Conservation (phyloP, 257 asterid species). For the Anisodus acutangulus region DNA sequence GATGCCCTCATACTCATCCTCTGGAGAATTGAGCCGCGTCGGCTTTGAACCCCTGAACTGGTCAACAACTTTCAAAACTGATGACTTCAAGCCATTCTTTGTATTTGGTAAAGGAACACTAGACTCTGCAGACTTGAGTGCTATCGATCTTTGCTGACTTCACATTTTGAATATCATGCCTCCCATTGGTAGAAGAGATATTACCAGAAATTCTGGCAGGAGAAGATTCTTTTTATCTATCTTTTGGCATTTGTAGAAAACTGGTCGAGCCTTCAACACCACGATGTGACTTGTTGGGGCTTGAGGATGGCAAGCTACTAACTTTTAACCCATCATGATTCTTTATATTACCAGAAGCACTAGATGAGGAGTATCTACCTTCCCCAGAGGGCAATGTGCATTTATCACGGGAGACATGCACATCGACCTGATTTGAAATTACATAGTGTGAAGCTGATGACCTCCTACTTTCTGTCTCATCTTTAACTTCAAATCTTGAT, state of each 20-base stretch:
- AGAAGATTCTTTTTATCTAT: conserved; percentile 38
- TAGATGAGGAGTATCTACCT: conserved; percentile 35
- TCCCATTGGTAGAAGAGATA: conserved; percentile 39
- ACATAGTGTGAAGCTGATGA: conserved; percentile 38
- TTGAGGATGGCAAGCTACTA: conserved; percentile 37
- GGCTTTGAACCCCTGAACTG: conserved; percentile 50
- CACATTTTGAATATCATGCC: conserved; percentile 37
- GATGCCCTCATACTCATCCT: conserved; percentile 43
- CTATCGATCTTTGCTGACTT: conserved; percentile 40
- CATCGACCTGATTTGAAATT: conserved; percentile 32
- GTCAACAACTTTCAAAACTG: conserved; percentile 54
- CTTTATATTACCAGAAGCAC: conserved; percentile 28
- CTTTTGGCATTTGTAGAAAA: conserved; percentile 38
- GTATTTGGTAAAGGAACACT: conserved; percentile 36
- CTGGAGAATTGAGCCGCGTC: conserved; percentile 40
- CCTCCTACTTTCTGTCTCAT: conserved; percentile 38
- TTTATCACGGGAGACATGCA: conserved; percentile 25
- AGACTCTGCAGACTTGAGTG: conserved; percentile 37
- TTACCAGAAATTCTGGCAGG: conserved; percentile 42
- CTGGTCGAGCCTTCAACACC: conserved; percentile 38
- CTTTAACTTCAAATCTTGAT: conserved; percentile 37
- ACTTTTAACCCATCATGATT: conserved; percentile 38
- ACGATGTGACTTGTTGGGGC: conserved; percentile 33
- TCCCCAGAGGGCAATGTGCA: conserved; percentile 34
- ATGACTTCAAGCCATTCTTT: conserved; percentile 42